Conservation (phyloP, 2,329 filamentous ascomycete genomes). For the Exophiala spinifera region DNA sequence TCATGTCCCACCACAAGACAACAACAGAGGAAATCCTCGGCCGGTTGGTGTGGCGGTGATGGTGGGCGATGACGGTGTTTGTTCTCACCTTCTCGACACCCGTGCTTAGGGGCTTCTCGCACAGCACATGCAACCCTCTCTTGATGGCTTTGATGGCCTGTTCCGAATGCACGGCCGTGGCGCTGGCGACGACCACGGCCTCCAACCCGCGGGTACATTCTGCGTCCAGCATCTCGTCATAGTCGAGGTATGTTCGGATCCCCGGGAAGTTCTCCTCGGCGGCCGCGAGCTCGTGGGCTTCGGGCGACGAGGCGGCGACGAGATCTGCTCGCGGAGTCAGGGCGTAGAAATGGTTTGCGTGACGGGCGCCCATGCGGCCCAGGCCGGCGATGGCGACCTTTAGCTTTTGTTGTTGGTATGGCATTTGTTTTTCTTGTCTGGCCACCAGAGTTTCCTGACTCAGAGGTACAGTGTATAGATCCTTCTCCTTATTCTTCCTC, state of each 20-base stretch:
- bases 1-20: no score
- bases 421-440: no score
- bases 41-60: no score
- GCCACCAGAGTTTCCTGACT: no score
- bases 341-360: conserved; percentile 50
- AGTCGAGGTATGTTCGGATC: conserved; percentile 53
- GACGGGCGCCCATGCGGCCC: conserved; percentile 49
- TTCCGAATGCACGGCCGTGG: conserved; percentile 56
- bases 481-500: no score
- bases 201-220: conserved; percentile 45
- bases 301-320: conserved; percentile 49
- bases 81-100: conserved; percentile 55
- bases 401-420: conserved; percentile 32
- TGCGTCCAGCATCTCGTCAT: conserved; percentile 57
- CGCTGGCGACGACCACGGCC: conserved; percentile 55
- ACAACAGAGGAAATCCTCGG: no score
- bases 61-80: not conserved
- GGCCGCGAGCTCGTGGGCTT: conserved; percentile 49
- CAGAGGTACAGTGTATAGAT: no score
- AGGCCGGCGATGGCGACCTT: conserved; percentile 50
- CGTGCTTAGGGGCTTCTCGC: conserved; percentile 55
- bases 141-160: conserved; percentile 58
- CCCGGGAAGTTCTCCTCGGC: conserved; percentile 51
- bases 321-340: conserved; percentile 49
- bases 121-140: conserved; percentile 54